Conservation (phyloP, 176 grass and related monocot genomes). For the Elymus sibiricus region DNA sequence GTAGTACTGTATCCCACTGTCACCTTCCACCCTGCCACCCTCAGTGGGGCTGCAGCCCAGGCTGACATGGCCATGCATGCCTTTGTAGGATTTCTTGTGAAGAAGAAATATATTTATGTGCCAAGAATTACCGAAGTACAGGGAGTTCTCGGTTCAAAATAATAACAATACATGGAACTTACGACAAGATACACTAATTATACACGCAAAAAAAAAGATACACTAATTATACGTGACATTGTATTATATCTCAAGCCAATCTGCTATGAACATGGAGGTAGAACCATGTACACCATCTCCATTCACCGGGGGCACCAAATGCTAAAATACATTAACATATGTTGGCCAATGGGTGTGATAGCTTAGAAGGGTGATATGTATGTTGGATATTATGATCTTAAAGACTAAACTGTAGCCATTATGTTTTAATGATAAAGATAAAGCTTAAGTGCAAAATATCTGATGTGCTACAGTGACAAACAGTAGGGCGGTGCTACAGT, state of each 20-base stretch:
- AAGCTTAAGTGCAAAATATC: too few species aligned
- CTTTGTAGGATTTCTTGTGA: background rate
- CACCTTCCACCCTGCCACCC: background rate
- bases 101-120: background rate
- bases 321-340: background rate
- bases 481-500: too few species aligned
- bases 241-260: background rate
- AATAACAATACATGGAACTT: too few species aligned
- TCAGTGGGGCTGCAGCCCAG: background rate
- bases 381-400: too few species aligned
- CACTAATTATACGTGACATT: too few species aligned
- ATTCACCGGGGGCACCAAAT: background rate
- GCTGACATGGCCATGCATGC: background rate
- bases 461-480: too few species aligned
- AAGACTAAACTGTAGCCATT: too few species aligned
- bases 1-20: too few species aligned
- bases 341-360: background rate
- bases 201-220: too few species aligned
- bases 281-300: background rate
- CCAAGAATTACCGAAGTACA: background rate
- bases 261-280: background rate
- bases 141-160: too few species aligned
- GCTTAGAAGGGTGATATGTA: background rate
- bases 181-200: too few species aligned
- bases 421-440: too few species aligned